These are phyloP conservation scores for Alternaria infectoria DNA, from an alignment of 2,329 filamentous ascomycete genomes.

Conservation along the genomic window DNA sequence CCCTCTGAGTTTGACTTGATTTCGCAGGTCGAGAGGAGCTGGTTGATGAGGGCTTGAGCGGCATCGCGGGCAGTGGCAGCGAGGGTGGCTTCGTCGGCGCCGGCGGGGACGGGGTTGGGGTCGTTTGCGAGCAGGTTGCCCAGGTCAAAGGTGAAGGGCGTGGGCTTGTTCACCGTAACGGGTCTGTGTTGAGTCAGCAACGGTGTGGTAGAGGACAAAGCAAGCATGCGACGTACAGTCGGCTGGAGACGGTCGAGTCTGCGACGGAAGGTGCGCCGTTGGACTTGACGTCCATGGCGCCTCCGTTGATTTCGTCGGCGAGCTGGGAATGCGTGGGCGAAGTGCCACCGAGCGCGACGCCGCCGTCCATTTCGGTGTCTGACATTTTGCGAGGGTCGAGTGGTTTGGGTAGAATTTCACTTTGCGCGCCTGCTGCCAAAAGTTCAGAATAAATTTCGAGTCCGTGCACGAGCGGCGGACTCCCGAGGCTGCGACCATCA, in stretches of 20 bases:
- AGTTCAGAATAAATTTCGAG: conserved; percentile 25
- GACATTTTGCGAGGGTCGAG: conserved; percentile 22
- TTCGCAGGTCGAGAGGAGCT: conserved; percentile 87
- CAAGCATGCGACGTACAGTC: conserved; percentile 34
- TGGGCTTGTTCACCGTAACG: conserved; percentile 69
- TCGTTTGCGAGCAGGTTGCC: conserved; percentile 86
- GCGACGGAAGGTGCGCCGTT: conserved; percentile 38
- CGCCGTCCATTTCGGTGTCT: conserved; percentile 42
- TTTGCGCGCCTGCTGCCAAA: conserved; percentile 6
- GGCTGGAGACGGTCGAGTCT: conserved; percentile 40
- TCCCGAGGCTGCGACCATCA: conserved; percentile 30
- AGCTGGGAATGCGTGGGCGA: conserved; percentile 36
- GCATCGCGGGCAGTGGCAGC: conserved; percentile 81
- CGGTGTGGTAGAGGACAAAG: neutral
- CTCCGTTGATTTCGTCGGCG: conserved; percentile 37
- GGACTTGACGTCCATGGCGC: conserved; percentile 43
- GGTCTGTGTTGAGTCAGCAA: conserved; percentile 25
- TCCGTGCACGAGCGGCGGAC: conserved; percentile 29
- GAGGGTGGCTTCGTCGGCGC: conserved; percentile 69
- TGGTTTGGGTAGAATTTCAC: neutral
- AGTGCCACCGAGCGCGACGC: conserved; percentile 24
- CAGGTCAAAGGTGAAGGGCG: conserved; percentile 90
- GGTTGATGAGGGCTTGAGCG: conserved; percentile 90
- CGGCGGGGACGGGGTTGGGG: conserved; percentile 76
- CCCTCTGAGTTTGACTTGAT: conserved; percentile 72